Evolutionary conservation across 2,329 filamentous ascomycete species (phyloP), one percentile per base, ranked within the genome.

Genomic region (Ampelomyces quisqualis): DNA sequence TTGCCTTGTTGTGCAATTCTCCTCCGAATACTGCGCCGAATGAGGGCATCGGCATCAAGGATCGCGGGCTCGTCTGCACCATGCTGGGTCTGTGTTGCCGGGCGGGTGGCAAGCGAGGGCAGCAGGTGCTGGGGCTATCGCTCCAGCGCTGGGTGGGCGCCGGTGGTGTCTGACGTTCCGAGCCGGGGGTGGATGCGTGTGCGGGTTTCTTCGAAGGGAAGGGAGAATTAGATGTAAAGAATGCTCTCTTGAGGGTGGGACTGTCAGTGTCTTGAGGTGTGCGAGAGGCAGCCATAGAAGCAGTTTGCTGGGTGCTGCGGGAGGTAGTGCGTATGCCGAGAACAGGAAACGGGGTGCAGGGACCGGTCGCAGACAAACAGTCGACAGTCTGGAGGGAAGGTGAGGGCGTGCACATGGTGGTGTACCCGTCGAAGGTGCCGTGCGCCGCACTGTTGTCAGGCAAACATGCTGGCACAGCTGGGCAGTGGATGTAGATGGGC

Each of bases 11-110:
- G 40, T 55, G 61, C 15, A 71, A 62, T 60, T 85, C 81, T 53
- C 84, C 75, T 64, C 83, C 82, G 72, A 85, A 86, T 41, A 88
- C 84, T 42, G 84, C 84, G 83, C 86, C 86, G 59, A 88, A 86
- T 15, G 84, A 82, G 63, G 84, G 84, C 75, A 88, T 84, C 64
- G 72, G 72, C 67, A 59, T 58, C 47, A 64, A 62, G 8, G 63
- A 52, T 38, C 63, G 55, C 39, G 68, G 52, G 37, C 51, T 64
- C 30, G 68, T 60, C 47, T 65, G 64, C 39, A 67, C 63, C 68
- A 71, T 71, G 48, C 58, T 70, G 54, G 57, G 47, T 51, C 45
- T 34, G 28, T 34, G 29, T 51, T 19, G 40, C 38, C 35, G 45
- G 49, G n/a, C n/a, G 27, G 41, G 35, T 30, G 54, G 52, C 44